These are phyloP conservation scores for Tricholomella constricta DNA, from an alignment of 768 basidiomycete genomes.

Conservation along the genomic window DNA sequence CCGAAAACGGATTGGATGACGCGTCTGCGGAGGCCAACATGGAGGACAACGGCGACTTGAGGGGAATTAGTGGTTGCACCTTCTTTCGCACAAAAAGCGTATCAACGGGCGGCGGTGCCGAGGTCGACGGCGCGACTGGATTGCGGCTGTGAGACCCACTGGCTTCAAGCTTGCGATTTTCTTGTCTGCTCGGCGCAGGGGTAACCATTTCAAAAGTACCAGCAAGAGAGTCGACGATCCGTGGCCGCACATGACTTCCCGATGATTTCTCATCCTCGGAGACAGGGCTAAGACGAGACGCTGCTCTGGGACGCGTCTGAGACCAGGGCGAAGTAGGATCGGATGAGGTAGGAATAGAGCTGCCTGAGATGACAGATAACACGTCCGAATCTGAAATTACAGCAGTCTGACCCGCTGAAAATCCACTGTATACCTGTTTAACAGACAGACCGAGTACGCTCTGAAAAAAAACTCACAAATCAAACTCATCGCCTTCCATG, in stretches of 20 bases:
- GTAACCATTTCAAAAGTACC: constrained; percentile 61
- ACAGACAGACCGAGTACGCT: background rate
- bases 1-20: constrained; percentile 82
- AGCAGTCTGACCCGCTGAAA: constrained; percentile 60
- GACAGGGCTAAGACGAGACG: constrained; percentile 59
- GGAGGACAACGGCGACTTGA: constrained; percentile 67
- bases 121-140: constrained; percentile 16
- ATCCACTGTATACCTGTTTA: constrained; percentile 49
- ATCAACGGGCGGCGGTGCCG: constrained; percentile 23
- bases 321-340: constrained; percentile 50
- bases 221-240: constrained; percentile 29
- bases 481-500: constrained; percentile 73
- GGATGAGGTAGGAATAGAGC: constrained; percentile 59
- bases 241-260: constrained; percentile 13
- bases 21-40: constrained; percentile 71
- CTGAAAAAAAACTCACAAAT: constrained; percentile 56
- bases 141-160: constrained; percentile 13
- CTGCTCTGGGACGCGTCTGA: constrained; percentile 38
- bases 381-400: constrained; percentile 64
- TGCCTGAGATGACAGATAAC: constrained; percentile 58
- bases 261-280: constrained; percentile 48
- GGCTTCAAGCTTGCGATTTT: constrained; percentile 20
- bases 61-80: constrained; percentile 43
- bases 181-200: constrained; percentile 30
- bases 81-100: constrained; percentile 55